Conservation (phyloP, 2,329 filamentous ascomycete genomes). For the Penicillium sp. region DNA sequence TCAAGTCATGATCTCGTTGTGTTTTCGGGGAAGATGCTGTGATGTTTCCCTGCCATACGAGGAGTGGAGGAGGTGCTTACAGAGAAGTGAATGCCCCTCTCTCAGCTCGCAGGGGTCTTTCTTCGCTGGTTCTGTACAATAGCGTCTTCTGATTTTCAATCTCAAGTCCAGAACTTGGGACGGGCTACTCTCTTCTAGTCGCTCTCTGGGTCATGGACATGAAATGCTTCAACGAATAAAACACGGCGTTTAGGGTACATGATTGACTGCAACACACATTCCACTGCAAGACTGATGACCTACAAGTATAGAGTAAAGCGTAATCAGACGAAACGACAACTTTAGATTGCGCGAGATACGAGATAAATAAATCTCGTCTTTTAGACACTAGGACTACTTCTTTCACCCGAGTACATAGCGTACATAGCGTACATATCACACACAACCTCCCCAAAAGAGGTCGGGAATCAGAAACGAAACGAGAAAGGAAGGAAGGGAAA, state of each 20-base stretch:
- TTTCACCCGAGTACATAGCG: slow-evolving; percentile 11
- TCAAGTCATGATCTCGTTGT: slow-evolving; percentile 19
- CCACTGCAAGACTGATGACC: too few species aligned
- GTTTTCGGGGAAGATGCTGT: slow-evolving; percentile 9
- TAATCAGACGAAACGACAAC: background rate
- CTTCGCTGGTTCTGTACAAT: slow-evolving; percentile 28
- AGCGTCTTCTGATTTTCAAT: slow-evolving; percentile 25
- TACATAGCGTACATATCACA: slow-evolving; percentile 5
- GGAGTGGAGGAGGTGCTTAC: background rate
- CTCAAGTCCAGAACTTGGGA: background rate
- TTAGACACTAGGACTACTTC: slow-evolving; percentile 23
- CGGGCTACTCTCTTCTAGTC: background rate
- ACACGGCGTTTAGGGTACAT: slow-evolving; percentile 3
- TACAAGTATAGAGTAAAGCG: background rate
- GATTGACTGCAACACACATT: too few species aligned
- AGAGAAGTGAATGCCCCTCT: slow-evolving; percentile 1
- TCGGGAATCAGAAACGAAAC: background rate
- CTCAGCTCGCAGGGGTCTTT: slow-evolving; percentile 7
- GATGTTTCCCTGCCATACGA: background rate
- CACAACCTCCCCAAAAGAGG: background rate
- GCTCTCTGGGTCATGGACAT: background rate
- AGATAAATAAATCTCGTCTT: slow-evolving; percentile 5
- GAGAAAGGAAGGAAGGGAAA: slow-evolving; percentile 13
- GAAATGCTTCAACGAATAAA: slow-evolving; percentile 10
- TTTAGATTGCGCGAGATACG: background rate